Evolutionary conservation across 176 grass and related monocot genomes (phyloP).

Genomic region (Aegilops speltoides): DNA sequence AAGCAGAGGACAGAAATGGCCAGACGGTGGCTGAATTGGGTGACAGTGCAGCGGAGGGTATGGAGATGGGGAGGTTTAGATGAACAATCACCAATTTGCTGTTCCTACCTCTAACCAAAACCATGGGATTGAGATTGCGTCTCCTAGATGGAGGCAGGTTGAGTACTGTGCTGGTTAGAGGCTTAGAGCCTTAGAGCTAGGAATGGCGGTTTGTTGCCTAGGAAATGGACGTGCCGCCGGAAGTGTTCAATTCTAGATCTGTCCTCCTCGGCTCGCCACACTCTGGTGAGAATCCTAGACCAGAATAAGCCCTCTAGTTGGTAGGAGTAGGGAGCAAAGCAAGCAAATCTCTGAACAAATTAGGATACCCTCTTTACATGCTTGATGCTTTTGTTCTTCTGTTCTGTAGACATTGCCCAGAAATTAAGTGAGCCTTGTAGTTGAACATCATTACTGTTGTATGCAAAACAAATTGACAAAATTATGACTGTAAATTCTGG

Average conservation of each 20-base stretch:
- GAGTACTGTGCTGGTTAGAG: background rate
- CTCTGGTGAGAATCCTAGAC: background rate
- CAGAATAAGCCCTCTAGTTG: too few species aligned
- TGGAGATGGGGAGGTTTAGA: too few species aligned
- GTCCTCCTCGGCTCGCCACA: background rate
- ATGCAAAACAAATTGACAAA: too few species aligned
- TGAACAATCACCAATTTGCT: too few species aligned
- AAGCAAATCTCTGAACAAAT: background rate
- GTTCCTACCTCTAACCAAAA: background rate
- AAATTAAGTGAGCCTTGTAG: background rate
- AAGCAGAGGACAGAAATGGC: background rate
- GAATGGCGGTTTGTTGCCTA: too few species aligned
- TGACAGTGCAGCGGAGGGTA: too few species aligned
- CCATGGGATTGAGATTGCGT: background rate
- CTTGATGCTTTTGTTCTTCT: background rate
- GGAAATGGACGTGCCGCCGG: too few species aligned
- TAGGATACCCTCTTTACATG: background rate
- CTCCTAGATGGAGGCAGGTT: background rate
- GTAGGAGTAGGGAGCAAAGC: background rate
- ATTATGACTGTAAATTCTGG: too few species aligned
- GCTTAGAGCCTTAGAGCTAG: background rate
- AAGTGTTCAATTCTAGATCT: background rate
- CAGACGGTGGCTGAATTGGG: too few species aligned
- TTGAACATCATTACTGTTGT: background rate
- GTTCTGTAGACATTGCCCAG: background rate